These are phyloP conservation scores for Apiospora arundinis DNA, from an alignment of 2,329 filamentous ascomycete species.

Conservation along the genomic window DNA sequence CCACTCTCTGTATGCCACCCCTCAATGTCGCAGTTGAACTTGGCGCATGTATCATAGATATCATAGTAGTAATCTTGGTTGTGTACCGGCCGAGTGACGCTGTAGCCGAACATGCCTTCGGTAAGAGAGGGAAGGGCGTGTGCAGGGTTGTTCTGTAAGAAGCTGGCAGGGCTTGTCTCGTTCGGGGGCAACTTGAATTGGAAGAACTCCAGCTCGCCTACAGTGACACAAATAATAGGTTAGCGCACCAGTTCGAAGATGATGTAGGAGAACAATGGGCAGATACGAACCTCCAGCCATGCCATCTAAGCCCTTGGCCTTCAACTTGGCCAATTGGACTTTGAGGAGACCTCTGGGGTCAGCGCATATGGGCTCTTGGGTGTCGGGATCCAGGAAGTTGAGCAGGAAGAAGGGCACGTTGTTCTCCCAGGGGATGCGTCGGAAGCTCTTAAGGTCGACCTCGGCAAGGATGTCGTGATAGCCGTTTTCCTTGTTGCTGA, in stretches of 20 bases:
- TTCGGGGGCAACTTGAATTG: constrained; percentile 46
- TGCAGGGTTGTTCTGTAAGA: constrained; percentile 69
- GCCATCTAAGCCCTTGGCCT: constrained; percentile 68
- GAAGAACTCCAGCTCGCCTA: constrained; percentile 80
- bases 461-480: constrained; percentile 78
- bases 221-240: background rate
- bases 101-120: constrained; percentile 86
- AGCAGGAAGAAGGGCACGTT: constrained; percentile 78
- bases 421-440: constrained; percentile 81
- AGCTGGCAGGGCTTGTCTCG: constrained; percentile 68
- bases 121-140: constrained; percentile 71
- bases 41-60: constrained; percentile 73
- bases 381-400: constrained; percentile 75
- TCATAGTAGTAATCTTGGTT: constrained; percentile 85
- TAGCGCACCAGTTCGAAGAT: background rate
- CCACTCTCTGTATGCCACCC: constrained; percentile 87
- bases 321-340: constrained; percentile 64
- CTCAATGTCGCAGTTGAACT: constrained; percentile 76
- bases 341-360: constrained; percentile 74
- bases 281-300: constrained; percentile 74
- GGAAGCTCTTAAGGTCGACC: constrained; percentile 72
- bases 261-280: no score
- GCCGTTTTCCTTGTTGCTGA: constrained; percentile 81
- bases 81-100: constrained; percentile 74
- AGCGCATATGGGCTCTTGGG: constrained; percentile 67